Percentiles rank a stretch among this genome's conserved stretches.
Conservation (phyloP, 768 basidiomycete species). For the Naematelia aurantialba region DNA sequence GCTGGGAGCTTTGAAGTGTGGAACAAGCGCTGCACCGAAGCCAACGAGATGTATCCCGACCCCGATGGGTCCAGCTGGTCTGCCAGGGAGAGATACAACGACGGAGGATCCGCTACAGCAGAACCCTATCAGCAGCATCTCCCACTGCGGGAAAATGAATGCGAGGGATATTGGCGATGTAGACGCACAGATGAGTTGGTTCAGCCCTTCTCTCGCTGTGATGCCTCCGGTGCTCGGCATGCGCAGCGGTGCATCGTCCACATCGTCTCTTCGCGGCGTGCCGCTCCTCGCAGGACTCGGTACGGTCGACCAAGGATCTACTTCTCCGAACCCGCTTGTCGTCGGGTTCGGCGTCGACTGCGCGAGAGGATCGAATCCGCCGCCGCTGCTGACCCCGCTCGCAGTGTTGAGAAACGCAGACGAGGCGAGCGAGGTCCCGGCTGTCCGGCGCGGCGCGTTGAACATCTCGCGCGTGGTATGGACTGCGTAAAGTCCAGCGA, state of each 20-base stretch:
- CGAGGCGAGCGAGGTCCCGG: conserved; percentile 18
- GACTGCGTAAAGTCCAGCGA: too few relatives aligned
- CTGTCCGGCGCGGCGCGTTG: conserved; percentile 40
- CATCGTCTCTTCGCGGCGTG: conserved; percentile 28
- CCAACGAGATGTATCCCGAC: conserved; percentile 75
- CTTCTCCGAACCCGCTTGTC: conserved; percentile 31
- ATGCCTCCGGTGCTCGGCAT: conserved; percentile 1
- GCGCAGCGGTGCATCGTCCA: neutral
- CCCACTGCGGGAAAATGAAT: neutral
- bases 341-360: conserved; percentile 27
- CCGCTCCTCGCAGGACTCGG: conserved; percentile 37
- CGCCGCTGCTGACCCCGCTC: neutral
- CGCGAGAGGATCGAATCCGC: conserved; percentile 35
- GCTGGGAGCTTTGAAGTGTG: conserved; percentile 75
- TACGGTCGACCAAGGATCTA: conserved; percentile 50
- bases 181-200: conserved; percentile 20
- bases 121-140: neutral
- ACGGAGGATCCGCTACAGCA: conserved; percentile 70
- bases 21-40: conserved; percentile 73
- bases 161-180: neutral
- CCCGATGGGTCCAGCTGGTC: conserved; percentile 66
- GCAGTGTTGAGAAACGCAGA: conserved; percentile 27
- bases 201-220: conserved; percentile 9
- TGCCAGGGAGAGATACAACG: conserved; percentile 71
- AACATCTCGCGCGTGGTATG: conserved; percentile 33